phyloP scores from a whole-genome alignment of 78 protist species.

The Dictyostelium intermedium region DNA sequence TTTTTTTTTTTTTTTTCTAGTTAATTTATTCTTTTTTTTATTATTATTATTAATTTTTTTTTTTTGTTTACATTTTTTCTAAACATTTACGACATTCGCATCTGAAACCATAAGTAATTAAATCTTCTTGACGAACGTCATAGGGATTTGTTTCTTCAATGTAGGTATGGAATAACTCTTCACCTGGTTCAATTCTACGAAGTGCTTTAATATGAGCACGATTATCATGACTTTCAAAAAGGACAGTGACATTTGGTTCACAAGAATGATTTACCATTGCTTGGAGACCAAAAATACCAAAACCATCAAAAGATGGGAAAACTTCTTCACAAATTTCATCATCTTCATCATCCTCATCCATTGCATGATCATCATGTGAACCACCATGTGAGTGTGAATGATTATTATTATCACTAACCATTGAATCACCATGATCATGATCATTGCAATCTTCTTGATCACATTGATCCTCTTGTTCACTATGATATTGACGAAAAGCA shows the following conservation, averaged over 20 bases:
- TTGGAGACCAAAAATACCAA: constrained; percentile 64
- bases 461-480: constrained; percentile 53
- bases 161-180: constrained; percentile 67
- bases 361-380: not conserved
- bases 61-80: not conserved
- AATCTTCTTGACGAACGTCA: constrained; percentile 55
- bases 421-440: constrained; percentile 8
- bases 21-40: not conserved
- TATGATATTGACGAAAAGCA: constrained; percentile 35
- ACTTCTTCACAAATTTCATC: constrained; percentile 12
- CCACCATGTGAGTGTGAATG: not conserved
- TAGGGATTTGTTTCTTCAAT: constrained; percentile 55
- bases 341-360: not conserved
- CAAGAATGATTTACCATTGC: constrained; percentile 77
- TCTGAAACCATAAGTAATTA: constrained; percentile 70
- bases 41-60: not conserved
- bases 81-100: constrained; percentile 66
- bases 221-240: constrained; percentile 16
- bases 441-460: constrained; percentile 42
- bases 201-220: constrained; percentile 55
- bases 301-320: constrained; percentile 72
- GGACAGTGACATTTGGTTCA: constrained; percentile 58
- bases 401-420: not conserved
- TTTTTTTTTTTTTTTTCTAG: not conserved
- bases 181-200: constrained; percentile 50